phyloP scores from a whole-genome alignment of 225 moss, liverwort and hornwort species.

The Marchantia paleacea region DNA sequence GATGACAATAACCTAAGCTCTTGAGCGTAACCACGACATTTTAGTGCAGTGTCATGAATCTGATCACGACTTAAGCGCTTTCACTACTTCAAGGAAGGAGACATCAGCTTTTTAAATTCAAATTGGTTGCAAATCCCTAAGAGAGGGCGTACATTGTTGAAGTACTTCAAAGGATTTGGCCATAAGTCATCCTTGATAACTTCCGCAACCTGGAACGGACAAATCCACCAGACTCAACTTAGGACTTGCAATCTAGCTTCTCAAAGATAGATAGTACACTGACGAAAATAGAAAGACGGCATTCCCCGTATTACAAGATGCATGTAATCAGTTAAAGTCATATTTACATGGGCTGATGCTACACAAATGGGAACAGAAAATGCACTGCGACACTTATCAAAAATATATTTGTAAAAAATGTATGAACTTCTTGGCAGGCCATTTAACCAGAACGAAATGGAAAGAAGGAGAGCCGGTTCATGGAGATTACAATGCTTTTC shows the following conservation, averaged over 20 bases:
- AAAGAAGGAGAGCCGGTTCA: no score
- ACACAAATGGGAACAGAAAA: no score
- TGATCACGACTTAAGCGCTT: not conserved
- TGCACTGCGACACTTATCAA: no score
- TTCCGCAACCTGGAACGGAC: constrained; percentile 74
- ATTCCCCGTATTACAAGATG: no score
- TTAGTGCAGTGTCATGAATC: not conserved
- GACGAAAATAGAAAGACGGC: no score
- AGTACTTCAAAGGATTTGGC: constrained; percentile 98
- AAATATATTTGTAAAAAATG: no score
- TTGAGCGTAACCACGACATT: not conserved
- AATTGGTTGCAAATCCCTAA: not conserved
- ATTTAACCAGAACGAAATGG: no score
- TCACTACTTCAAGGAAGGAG: not conserved
- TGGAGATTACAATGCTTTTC: no score
- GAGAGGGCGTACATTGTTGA: constrained; percentile 65
- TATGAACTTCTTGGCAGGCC: no score
- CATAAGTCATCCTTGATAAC: constrained; percentile 99
- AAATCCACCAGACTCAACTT: not conserved
- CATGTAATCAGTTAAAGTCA: no score
- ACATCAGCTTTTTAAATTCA: not conserved
- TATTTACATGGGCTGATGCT: no score
- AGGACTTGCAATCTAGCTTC: not conserved
- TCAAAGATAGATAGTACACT: no score
- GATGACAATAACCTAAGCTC: not conserved